Conservation (phyloP, 208 protist genomes). For the Trypanosoma platydactyli region DNA sequence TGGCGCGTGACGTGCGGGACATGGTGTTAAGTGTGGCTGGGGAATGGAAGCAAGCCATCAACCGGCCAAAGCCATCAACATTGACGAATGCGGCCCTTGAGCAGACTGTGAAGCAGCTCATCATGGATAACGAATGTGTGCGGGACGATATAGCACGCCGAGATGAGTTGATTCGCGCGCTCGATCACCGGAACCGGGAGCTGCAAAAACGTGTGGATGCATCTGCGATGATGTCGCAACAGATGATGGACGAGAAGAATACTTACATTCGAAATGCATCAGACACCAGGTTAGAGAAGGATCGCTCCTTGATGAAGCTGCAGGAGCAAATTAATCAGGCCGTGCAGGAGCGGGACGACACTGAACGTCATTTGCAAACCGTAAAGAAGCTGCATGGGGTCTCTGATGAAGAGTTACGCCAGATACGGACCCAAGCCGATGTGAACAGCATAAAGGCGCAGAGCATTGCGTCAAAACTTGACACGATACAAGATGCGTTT, state of each 20-base stretch:
- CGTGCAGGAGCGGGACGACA: constrained; percentile 58
- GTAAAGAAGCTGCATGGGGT: constrained; percentile 58
- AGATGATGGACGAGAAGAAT: constrained; percentile 64
- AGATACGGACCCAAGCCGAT: constrained; percentile 47
- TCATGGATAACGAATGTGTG: constrained; percentile 48
- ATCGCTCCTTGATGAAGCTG: constrained; percentile 47
- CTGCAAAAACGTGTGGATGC: constrained; percentile 68
- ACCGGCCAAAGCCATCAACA: constrained; percentile 50
- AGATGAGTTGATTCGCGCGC: constrained; percentile 49
- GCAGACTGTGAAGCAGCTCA: constrained; percentile 60
- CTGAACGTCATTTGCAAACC: constrained; percentile 62
- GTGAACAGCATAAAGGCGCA: constrained; percentile 48
- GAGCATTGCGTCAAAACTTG: constrained; percentile 37
- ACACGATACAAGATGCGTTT: constrained; percentile 39
- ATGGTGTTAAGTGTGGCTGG: constrained; percentile 36
- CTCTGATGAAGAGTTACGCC: constrained; percentile 60
- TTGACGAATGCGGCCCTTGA: constrained; percentile 62
- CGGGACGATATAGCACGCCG: constrained; percentile 42
- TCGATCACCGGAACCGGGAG: constrained; percentile 61
- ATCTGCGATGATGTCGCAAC: constrained; percentile 53
- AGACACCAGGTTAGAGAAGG: constrained; percentile 53
- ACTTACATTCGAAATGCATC: constrained; percentile 31
- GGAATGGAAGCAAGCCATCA: constrained; percentile 44
- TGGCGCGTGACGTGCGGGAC: constrained; percentile 50
- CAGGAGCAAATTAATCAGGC: constrained; percentile 48